phyloP scores from a whole-genome alignment of 495 filamentous ascomycete genomes.

The Staphylotrichum longicolle region DNA sequence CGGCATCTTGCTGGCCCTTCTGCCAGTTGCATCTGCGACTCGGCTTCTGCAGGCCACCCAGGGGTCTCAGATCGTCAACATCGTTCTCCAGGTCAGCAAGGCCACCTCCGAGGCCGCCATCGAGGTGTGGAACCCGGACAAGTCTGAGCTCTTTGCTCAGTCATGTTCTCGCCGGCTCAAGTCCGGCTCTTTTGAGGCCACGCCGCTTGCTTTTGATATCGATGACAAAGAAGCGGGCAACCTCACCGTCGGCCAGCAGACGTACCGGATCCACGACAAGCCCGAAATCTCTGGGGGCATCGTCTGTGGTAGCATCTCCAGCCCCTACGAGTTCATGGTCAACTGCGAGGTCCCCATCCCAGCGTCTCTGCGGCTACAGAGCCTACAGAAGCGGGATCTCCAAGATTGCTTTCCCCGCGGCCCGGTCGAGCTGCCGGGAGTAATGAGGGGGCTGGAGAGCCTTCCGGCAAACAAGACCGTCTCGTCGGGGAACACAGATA shows the following conservation, averaged over 20 bases:
- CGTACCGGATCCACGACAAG: neutral
- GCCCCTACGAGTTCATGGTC: neutral
- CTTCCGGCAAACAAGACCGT: neutral
- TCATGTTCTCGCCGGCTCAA: neutral
- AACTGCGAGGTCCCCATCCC: neutral
- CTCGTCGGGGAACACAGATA: neutral
- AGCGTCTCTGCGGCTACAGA: neutral
- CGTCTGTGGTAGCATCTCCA: constrained; percentile 1
- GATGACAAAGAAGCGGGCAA: neutral
- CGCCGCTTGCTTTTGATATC: neutral
- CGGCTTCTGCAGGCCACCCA: neutral
- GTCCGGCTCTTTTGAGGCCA: neutral
- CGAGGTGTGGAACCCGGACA: constrained; percentile 8
- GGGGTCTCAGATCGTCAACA: neutral
- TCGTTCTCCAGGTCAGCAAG: constrained; percentile 11
- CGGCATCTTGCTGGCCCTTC: no score
- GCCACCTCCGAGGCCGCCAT: constrained; percentile 11
- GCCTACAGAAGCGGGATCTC: neutral
- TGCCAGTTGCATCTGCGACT: neutral
- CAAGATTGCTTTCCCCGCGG: neutral
- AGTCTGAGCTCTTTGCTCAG: neutral
- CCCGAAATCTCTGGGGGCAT: neutral
- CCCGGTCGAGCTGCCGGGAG: neutral
- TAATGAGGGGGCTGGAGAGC: neutral
- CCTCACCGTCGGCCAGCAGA: constrained; percentile 2